phyloP scores from a whole-genome alignment of 768 basidiomycete species.

The Mycena epipterygia region DNA sequence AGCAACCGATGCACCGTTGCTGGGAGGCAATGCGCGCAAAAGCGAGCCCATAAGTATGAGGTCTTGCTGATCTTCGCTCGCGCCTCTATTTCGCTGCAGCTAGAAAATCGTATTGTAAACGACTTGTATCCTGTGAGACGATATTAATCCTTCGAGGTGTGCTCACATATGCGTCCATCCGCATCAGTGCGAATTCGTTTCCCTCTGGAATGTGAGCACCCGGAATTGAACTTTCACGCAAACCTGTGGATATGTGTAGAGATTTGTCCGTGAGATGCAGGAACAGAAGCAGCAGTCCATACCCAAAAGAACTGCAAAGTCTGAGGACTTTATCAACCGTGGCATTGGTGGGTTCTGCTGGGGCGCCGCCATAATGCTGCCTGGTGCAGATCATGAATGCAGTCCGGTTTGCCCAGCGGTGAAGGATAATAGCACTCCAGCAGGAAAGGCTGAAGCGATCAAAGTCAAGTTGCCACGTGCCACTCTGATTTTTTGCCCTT shows the following conservation, averaged over 20 bases:
- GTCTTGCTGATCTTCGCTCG: not conserved
- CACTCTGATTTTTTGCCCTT: not conserved
- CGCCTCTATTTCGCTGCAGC: not conserved
- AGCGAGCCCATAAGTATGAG: not conserved
- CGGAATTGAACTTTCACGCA: not conserved
- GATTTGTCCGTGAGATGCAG: not conserved
- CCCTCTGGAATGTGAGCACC: not conserved
- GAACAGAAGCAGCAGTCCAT: not conserved
- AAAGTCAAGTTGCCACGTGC: not conserved
- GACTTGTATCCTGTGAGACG: too few species aligned
- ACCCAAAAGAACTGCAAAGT: not conserved
- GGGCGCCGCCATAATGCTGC: not conserved
- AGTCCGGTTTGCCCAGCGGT: too few species aligned
- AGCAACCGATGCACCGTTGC: not conserved
- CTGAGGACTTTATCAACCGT: not conserved
- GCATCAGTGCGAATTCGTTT: not conserved
- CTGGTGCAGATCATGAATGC: too few species aligned
- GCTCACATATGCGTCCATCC: not conserved
- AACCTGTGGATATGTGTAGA: not conserved
- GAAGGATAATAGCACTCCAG: too few species aligned
- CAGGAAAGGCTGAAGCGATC: too few species aligned
- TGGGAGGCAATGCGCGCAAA: not conserved
- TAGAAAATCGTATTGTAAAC: too few species aligned
- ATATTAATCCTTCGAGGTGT: not conserved
- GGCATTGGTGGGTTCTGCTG: not conserved